Evolutionary conservation across 805 yeast genomes (phyloP).

Genomic region (Cyberlindnera xylosilytica): DNA sequence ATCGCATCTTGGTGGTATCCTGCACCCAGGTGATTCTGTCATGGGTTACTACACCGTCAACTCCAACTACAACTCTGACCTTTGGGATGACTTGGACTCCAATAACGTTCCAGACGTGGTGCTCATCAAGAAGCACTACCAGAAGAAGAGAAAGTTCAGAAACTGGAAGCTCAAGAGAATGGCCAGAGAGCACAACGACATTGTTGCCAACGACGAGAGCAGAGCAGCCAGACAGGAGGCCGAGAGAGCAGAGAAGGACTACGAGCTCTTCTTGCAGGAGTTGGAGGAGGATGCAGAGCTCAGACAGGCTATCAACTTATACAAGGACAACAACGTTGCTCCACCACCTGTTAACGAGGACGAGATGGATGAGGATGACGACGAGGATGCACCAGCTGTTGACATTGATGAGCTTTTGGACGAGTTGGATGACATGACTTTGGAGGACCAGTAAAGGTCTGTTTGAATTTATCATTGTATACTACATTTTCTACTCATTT

Average conservation of each 20-base stretch:
- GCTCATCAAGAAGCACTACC: slow-evolving; percentile 83
- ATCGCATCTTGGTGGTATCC: slow-evolving; percentile 88
- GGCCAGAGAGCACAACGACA: slow-evolving; percentile 93
- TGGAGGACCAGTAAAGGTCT: slow-evolving; percentile 46
- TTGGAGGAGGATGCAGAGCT: slow-evolving; percentile 95
- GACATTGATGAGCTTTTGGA: slow-evolving; percentile 91
- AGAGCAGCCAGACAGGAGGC: slow-evolving; percentile 84
- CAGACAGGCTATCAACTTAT: slow-evolving; percentile 85
- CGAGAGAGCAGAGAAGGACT: slow-evolving; percentile 91
- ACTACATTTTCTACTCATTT: no score
- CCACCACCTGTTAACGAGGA: slow-evolving; percentile 44
- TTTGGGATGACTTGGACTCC: slow-evolving; percentile 68
- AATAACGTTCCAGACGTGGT: slow-evolving; percentile 79
- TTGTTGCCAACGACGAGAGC: slow-evolving; percentile 67
- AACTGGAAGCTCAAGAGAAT: slow-evolving; percentile 93
- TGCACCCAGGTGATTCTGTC: slow-evolving; percentile 95
- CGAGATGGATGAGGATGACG: slow-evolving; percentile 60
- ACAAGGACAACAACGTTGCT: slow-evolving; percentile 62
- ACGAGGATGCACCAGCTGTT: slow-evolving; percentile 76
- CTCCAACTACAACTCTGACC: slow-evolving; percentile 83
- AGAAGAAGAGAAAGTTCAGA: slow-evolving; percentile 78
- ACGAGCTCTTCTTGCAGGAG: slow-evolving; percentile 93
- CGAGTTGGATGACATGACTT: slow-evolving; percentile 89
- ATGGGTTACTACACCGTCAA: slow-evolving; percentile 86
- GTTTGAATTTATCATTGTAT: no score